Percentiles rank a stretch among this genome's conserved stretches.
phyloP scores from a whole-genome alignment of 2,329 filamentous ascomycete genomes.

The Teratosphaeria gauchensis region DNA sequence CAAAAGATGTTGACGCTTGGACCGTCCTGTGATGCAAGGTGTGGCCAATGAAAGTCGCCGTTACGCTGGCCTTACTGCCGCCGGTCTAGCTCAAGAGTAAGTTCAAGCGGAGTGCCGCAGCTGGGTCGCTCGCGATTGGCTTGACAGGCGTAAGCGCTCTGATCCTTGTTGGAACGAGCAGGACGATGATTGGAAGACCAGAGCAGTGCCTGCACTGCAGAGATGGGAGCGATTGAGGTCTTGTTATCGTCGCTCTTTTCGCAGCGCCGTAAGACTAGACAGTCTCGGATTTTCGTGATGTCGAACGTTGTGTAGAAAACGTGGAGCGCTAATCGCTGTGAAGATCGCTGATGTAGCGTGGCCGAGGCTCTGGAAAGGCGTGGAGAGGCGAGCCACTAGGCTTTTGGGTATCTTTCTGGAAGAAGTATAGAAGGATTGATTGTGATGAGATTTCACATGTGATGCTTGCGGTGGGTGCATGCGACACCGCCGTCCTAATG shows the following conservation, averaged over 20 bases:
- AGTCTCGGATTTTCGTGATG: not conserved
- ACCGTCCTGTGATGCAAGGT: not conserved
- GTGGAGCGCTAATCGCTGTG: not conserved
- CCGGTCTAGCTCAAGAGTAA: not conserved
- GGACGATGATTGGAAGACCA: not conserved
- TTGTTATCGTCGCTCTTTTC: not conserved
- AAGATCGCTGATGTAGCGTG: not conserved
- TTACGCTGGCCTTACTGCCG: not conserved
- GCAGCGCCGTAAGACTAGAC: not conserved
- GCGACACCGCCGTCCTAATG: not conserved
- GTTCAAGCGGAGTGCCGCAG: not conserved
- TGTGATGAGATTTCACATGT: not conserved
- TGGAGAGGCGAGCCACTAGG: not conserved
- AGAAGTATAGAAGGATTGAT: not conserved
- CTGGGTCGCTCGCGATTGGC: not conserved
- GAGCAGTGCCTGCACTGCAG: not conserved
- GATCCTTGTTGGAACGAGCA: not conserved
- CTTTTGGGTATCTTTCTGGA: not conserved
- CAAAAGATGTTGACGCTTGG: not conserved
- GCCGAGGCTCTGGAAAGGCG: not conserved
- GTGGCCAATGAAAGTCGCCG: constrained; percentile 1
- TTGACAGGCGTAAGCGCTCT: not conserved
- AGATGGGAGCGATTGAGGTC: not conserved
- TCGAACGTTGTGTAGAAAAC: not conserved
- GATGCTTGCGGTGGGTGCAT: not conserved